Base-by-base conservation (phyloP, 192 early-diverging fungal genomes). In the Fimicolochytrium jonesii region DNA sequence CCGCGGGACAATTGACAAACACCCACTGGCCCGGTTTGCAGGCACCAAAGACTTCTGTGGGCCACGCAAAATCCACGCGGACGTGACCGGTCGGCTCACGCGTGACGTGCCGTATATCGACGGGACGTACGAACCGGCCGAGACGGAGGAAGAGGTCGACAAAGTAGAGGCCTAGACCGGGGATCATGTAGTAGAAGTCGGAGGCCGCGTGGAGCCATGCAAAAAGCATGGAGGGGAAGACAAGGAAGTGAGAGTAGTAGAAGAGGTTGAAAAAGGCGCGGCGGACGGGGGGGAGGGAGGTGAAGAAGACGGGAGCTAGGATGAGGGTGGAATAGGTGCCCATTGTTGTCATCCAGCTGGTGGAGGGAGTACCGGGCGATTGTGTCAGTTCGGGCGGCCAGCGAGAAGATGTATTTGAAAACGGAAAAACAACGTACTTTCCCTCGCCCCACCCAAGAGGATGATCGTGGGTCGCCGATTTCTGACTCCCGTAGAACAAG, bases 151-250 rank as follows among this genome's bases (percentile, higher is more conserved):
- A 13, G 25, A 61, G 1, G 31, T 65, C 63, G 6, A 44, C n/a
- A 25, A 31, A n/a, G 33, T 61, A 65, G 4, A 65, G 7, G 28
- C 13, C 29, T 7, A 65, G 22, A 53, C 70, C 70, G 20, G 70
- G 70, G 29, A 72, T 63, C 15, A 29, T 28, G 59, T 64, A 72
- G 39, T 54, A 72, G 43, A 72, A 65, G 66, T 23, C 23, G 22
- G 35, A 49, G 18, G 70, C 31, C n/a, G 66, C 70, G 37, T 71
- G 70, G 6, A 72, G 42, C 26, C 59, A 72, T 22, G 68, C 67
- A 55, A 70, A 71, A 13, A 72, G 13, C 20, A 72, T n/a, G n/a
- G 41, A n/a, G 35, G 36, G 23, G 36, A 71, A 62, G 26, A 64
- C 36, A 15, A 72, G 36, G 34, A 69, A 69, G 49, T 71, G 67